phyloP scores from a whole-genome alignment of 306 rosid species.

The Cucumis sativus region Cucumber_9930_V3 NC_026657.2:39465501-39466000 shows the following conservation, averaged over 20 bases:
- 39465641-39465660: constrained; percentile 64
- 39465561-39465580: constrained; percentile 60
- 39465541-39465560: constrained; percentile 40
- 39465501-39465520: constrained; percentile 52
- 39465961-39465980: constrained; percentile 50
- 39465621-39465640: constrained; percentile 58
- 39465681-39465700: constrained; percentile 36
- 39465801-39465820: constrained; percentile 27
- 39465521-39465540: constrained; percentile 53
- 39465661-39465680: constrained; percentile 41
- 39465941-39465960: constrained; percentile 69
- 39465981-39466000: constrained; percentile 89
- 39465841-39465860: constrained; percentile 80
- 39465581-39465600: constrained; percentile 43
- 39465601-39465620: constrained; percentile 48
- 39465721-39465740: constrained; percentile 34
- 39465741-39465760: constrained; percentile 36
- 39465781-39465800: constrained; percentile 20
- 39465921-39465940: constrained; percentile 84
- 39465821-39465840: constrained; percentile 43
- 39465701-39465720: constrained; percentile 20
- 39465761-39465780: constrained; percentile 13
- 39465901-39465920: constrained; percentile 75
- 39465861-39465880: constrained; percentile 74
- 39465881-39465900: constrained; percentile 73